Conservation (phyloP, 2,329 filamentous ascomycete genomes). For the Penicillium capsulatum region DNA sequence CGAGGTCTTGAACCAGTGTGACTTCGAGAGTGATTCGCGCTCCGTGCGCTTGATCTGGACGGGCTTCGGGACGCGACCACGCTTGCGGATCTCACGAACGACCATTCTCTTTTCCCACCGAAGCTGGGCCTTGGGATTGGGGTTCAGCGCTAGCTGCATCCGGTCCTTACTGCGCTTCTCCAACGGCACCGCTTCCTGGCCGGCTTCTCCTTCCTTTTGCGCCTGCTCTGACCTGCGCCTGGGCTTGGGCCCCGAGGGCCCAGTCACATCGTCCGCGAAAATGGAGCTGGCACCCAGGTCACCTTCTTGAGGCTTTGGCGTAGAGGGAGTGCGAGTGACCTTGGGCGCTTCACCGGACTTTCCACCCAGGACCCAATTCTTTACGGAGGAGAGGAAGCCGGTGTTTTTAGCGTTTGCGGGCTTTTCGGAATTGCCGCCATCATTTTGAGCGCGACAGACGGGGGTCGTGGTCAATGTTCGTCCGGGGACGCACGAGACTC, state of each 20-base stretch:
- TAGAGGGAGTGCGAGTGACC: constrained; percentile 24
- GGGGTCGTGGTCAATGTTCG: constrained; percentile 35
- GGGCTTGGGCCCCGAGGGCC: constrained; percentile 25
- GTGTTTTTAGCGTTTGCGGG: constrained; percentile 12
- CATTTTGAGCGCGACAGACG: constrained; percentile 29
- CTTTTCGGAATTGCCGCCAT: constrained; percentile 8
- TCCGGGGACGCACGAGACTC: constrained; percentile 32
- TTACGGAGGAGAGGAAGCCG: constrained; percentile 32
- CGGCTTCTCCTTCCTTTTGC: constrained; percentile 10
- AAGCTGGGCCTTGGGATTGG: constrained; percentile 65
- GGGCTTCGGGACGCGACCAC: constrained; percentile 62
- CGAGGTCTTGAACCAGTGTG: constrained; percentile 72
- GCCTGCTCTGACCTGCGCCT: constrained; percentile 19
- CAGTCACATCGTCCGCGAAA: constrained; percentile 38
- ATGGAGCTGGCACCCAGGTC: constrained; percentile 38
- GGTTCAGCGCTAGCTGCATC: constrained; percentile 66
- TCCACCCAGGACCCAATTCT: constrained; percentile 32
- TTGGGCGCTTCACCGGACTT: constrained; percentile 27
- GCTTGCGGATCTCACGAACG: constrained; percentile 65
- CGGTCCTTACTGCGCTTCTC: constrained; percentile 47
- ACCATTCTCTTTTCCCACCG: constrained; percentile 82
- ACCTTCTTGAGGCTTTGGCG: constrained; percentile 35
- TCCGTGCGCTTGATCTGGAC: constrained; percentile 66
- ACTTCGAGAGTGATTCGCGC: constrained; percentile 57
- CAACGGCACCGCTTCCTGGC: constrained; percentile 18